Base-by-base conservation (phyloP, 208 protist species). In the Acanthamoeba triangularis region DNA sequence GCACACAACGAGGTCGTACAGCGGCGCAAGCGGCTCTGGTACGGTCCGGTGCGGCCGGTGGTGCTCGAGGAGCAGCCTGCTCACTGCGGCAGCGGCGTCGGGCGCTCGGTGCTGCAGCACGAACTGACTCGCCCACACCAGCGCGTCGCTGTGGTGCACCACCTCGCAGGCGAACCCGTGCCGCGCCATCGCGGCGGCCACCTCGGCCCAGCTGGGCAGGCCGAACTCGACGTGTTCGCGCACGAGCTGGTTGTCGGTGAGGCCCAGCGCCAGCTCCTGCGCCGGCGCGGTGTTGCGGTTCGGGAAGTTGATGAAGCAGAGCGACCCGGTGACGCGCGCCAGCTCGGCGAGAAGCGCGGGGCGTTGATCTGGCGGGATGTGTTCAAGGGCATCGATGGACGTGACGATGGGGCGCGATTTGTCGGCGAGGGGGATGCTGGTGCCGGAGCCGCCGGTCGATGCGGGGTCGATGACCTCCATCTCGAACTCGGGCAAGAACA, bases 171-270 rank as follows among this genome's bases (percentile, higher is more conserved):
- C 20, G 4, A 67, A 67, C 25, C 61, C 61, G 61, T 23, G 61
- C 0, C 28, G 61, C 61, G 6, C 61, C 61, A 67, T 67, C 61
- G 6, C 61, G 25, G 61, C 61, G 0, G 3, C 25, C 5, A 67
- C 61, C 61, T 67, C 61, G 1, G 20, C 25, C 25, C 4, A 67
- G 61, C 28, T n/a, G 61, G 61, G 61, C 61, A 67, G 28, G 28
- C 61, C 61, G 61, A 67, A 67, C 61, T 67, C 61, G 61, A 67
- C 61, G 61, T 67, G 61, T n/a, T 67, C 61, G 25, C 61, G 61
- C 25, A 67, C 28, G 25, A 67, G 61, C 61, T 67, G 61, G 28
- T 67, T 67, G 61, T n/a, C 4, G 25, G 61, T 67, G 25, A 67
- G 61, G 61, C 25, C 20, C 7, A 67, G 61, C 61, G 28, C 25